A percentile compares a stretch with the other conserved stretches of the same genome.
phyloP scores from a whole-genome alignment of 768 basidiomycete species.

The Terana coerulea region DNA sequence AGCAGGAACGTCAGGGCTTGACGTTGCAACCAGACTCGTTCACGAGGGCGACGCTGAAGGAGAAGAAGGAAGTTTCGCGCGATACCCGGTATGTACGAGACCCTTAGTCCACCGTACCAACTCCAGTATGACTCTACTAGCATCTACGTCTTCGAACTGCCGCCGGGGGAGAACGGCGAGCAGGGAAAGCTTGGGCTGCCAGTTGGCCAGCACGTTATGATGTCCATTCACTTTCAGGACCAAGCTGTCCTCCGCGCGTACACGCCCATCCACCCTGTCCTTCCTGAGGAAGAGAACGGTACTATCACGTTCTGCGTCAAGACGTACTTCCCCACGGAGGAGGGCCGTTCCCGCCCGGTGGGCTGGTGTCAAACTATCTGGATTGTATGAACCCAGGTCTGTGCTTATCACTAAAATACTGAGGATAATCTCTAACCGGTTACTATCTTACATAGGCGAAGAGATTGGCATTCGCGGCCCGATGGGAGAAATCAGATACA shows the following conservation, averaged over 20 bases:
- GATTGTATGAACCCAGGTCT: slow-evolving; percentile 18
- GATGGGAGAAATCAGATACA: slow-evolving; percentile 18
- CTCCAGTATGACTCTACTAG: slow-evolving; percentile 1
- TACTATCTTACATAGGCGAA: slow-evolving; percentile 18
- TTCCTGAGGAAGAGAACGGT: slow-evolving; percentile 20
- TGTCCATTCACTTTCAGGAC: slow-evolving; percentile 20
- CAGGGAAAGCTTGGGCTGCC: slow-evolving; percentile 16
- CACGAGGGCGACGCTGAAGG: slow-evolving; percentile 14
- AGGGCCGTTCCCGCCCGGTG: slow-evolving; percentile 19
- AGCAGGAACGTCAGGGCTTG: slow-evolving; percentile 17
- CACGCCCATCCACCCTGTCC: slow-evolving; percentile 19
- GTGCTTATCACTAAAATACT: background rate
- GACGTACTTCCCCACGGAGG: slow-evolving; percentile 18
- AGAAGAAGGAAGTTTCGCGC: slow-evolving; percentile 12
- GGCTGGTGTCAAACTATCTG: slow-evolving; percentile 21
- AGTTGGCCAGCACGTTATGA: slow-evolving; percentile 18
- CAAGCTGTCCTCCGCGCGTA: slow-evolving; percentile 20
- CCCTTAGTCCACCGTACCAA: background rate
- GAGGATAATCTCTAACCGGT: background rate
- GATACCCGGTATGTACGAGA: slow-evolving; percentile 15
- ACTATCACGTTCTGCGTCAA: slow-evolving; percentile 22
- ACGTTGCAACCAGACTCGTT: slow-evolving; percentile 20
- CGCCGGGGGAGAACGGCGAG: slow-evolving; percentile 13
- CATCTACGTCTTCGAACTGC: slow-evolving; percentile 18
- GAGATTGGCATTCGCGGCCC: slow-evolving; percentile 22